These are phyloP conservation scores for Bauhinia variegata DNA, from an alignment of 306 rosid genomes.

Conservation along the genomic window DNA sequence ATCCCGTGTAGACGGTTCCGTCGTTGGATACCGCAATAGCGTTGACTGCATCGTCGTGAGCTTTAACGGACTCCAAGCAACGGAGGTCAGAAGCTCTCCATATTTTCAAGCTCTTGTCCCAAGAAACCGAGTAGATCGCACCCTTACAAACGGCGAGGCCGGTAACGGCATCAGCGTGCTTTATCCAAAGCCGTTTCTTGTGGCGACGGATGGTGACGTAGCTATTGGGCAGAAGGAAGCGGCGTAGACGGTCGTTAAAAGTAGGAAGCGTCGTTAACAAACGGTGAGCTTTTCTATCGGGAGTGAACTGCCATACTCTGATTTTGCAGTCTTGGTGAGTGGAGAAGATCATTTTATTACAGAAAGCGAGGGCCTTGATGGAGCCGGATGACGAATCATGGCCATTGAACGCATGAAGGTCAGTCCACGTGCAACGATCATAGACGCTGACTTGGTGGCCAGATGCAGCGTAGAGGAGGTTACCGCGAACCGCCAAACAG, in stretches of 20 bases:
- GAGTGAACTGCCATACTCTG: slow-evolving; percentile 60
- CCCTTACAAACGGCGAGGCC: slow-evolving; percentile 62
- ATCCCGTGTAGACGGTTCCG: slow-evolving; percentile 87
- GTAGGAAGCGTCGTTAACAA: slow-evolving; percentile 70
- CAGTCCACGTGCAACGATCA: slow-evolving; percentile 43
- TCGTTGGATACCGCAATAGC: slow-evolving; percentile 71
- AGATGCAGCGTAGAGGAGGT: slow-evolving; percentile 73
- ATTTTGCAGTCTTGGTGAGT: slow-evolving; percentile 86
- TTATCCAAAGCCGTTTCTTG: slow-evolving; percentile 71
- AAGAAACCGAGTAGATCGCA: slow-evolving; percentile 80
- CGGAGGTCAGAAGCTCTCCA: slow-evolving; percentile 75
- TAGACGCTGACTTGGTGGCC: slow-evolving; percentile 68
- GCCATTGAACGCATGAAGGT: slow-evolving; percentile 48
- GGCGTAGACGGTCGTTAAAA: slow-evolving; percentile 67
- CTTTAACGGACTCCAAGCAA: slow-evolving; percentile 69
- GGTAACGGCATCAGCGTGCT: slow-evolving; percentile 83
- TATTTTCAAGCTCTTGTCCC: slow-evolving; percentile 81
- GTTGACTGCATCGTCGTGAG: slow-evolving; percentile 89
- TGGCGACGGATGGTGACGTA: slow-evolving; percentile 79
- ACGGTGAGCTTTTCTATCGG: slow-evolving; percentile 28
- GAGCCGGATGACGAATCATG: slow-evolving; percentile 62
- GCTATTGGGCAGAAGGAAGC: slow-evolving; percentile 68
- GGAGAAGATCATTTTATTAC: slow-evolving; percentile 50
- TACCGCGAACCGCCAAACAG: slow-evolving; percentile 56
- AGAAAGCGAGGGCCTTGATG: slow-evolving; percentile 63